These are phyloP conservation scores for Centella asiatica DNA, from an alignment of 129 eudicot species.

Conservation along the genomic window DNA sequence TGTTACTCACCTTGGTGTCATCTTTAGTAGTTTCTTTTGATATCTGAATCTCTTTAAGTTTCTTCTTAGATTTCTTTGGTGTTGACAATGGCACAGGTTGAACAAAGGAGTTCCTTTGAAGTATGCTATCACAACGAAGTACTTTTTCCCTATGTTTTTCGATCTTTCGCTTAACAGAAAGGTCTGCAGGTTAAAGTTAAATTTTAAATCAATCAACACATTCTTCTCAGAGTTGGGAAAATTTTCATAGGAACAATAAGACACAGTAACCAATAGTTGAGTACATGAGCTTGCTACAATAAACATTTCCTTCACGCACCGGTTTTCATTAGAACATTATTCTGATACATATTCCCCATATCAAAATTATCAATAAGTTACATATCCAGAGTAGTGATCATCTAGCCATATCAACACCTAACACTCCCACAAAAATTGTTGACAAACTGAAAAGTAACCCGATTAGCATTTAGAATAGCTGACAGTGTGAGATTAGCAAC, in stretches of 20 bases:
- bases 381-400: too few relatives aligned
- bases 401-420: too few relatives aligned
- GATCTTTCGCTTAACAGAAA: slow-evolving; percentile 73
- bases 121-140: slow-evolving; percentile 57
- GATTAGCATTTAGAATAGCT: too few relatives aligned
- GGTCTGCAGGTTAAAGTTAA: slow-evolving; percentile 34
- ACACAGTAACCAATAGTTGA: background rate
- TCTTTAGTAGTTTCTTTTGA: slow-evolving; percentile 20
- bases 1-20: slow-evolving; percentile 16
- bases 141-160: slow-evolving; percentile 71
- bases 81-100: slow-evolving; percentile 63
- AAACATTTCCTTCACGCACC: too few relatives aligned
- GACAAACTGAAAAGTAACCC: too few relatives aligned
- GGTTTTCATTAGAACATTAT: too few relatives aligned
- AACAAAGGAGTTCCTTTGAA: slow-evolving; percentile 64
- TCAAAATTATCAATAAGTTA: too few relatives aligned
- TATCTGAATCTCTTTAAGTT: slow-evolving; percentile 26
- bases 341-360: too few relatives aligned
- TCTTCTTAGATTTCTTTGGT: slow-evolving; percentile 37
- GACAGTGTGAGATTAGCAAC: too few relatives aligned
- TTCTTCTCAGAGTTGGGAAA: too few relatives aligned
- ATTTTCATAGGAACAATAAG: background rate
- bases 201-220: background rate
- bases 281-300: too few relatives aligned
- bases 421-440: too few relatives aligned